Evolutionary conservation across 169 alveolate species (phyloP).

Genomic region (Plasmodium malariae): DNA sequence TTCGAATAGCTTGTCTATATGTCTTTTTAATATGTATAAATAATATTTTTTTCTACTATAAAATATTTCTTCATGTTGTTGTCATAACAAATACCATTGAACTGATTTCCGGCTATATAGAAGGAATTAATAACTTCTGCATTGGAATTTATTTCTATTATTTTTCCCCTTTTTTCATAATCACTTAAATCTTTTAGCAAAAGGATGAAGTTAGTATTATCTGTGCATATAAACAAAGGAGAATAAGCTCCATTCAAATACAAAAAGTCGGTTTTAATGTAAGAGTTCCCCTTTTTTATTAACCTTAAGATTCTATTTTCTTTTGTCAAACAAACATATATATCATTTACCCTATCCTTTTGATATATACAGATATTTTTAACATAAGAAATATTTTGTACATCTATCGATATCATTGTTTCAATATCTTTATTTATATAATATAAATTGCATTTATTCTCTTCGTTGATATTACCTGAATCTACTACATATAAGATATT

Average conservation of each 20-base stretch:
- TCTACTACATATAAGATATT: conserved; percentile 57
- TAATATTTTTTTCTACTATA: conserved; percentile 57
- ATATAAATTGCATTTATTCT: conserved; percentile 53
- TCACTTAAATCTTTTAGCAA: conserved; percentile 77
- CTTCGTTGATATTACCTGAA: conserved; percentile 73
- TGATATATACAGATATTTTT: conserved; percentile 64
- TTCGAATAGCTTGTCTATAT: background rate
- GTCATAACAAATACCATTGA: conserved; percentile 76
- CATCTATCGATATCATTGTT: conserved; percentile 48
- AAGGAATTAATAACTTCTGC: conserved; percentile 62
- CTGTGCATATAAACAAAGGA: conserved; percentile 62
- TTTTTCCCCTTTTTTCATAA: conserved; percentile 42
- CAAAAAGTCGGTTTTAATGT: conserved; percentile 34
- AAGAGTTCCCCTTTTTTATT: conserved; percentile 63
- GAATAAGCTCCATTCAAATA: conserved; percentile 57
- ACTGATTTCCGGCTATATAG: conserved; percentile 44
- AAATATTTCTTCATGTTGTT: conserved; percentile 42
- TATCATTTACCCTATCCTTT: conserved; percentile 10
- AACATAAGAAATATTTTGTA: conserved; percentile 29
- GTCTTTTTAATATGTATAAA: conserved; percentile 36
- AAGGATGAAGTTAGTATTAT: conserved; percentile 50
- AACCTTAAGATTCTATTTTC: conserved; percentile 68
- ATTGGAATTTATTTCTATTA: conserved; percentile 49
- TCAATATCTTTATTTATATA: conserved; percentile 73
- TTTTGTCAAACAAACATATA: conserved; percentile 68